Evolutionary conservation across 768 basidiomycete species (phyloP), one percentile per base, ranked within the genome.

Genomic region (Cubamyces sp.): DNA sequence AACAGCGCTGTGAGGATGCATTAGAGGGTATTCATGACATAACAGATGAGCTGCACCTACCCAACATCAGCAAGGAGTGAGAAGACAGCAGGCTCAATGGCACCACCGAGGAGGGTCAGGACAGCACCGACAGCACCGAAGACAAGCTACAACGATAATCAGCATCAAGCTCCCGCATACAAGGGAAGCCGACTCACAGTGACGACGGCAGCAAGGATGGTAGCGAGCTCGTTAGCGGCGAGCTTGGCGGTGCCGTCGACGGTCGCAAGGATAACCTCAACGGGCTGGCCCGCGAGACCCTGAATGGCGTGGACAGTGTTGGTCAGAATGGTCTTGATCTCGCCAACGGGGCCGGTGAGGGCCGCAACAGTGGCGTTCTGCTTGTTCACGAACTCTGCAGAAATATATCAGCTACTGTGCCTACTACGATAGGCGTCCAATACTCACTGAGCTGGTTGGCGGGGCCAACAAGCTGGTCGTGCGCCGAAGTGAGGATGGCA

Each of bases 401-500:
- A 46, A 30, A 34, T 28, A 11, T 2, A 52, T 60, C 15, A 37
- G 41, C 18, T 51, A 21, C 9, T 53, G 18, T 4, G n/a, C 19
- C 34, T 40, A 26, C 3, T 23, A 16, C 11, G 15, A 52, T 39
- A 21, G 23, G n/a, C n/a, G n/a, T n/a, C n/a, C n/a, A 5, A 7
- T 21, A 71, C 75, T 55, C 50, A 78, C 77, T 55, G 57, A 79
- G 57, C 56, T 69, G 45, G 1, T 61, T 52, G 15, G 60, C 52
- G 49, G 19, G 48, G 53, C 57, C 71, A 18, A 30, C 51, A 60
- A 19, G 58, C 60, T 69, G 49, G 26, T 37, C 52, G 5, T 39
- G 59, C 7, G 73, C 42, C 23, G 57, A 51, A n/a, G 28, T 57
- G 46, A 78, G 60, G 69, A 78, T 69, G 53, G 50, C 64, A 15